Evolutionary conservation across 2,329 filamentous ascomycete genomes (phyloP), one percentile per base, ranked within the genome.

Genomic region (Anisogramma anomala): DNA sequence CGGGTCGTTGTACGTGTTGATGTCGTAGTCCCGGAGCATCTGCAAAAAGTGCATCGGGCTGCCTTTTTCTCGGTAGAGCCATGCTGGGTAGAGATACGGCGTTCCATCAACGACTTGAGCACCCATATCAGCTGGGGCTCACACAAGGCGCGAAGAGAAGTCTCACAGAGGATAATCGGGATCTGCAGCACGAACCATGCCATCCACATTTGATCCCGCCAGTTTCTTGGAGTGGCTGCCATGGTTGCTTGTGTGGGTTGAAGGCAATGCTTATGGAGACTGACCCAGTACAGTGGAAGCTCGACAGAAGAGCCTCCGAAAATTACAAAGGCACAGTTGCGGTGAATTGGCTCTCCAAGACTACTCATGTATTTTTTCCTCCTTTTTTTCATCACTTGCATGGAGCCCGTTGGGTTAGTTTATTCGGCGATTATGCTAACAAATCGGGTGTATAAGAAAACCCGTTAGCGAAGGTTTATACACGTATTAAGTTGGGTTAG

Each of bases 61-160:
- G 4, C 54, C 58, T 1, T 61, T 51, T 0, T 59, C 44, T 3
- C 57, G 52, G 56, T 65, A 71, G 33, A 75, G 62, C 36, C 55
- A 58, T 2, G 52, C 43, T 1, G 73, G 73, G 53, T 74, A 76
- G 49, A 72, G 63, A 23, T 64, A 41, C 10, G 38, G 62, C 26
- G 72, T 64, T 35, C 72, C 65, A 50, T 77, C 73, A 33, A 75
- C 63, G 49, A 64, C 72, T 76, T 42, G 5, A 22, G 28, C 34
- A 19, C 25, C 7, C 8, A 8, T 34, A 6, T 33, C 3, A 14
- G 37, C n/a, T n/a, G n/a, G n/a, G n/a, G n/a, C n/a, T n/a, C n/a
- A n/a, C n/a, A n/a, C n/a, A n/a, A n/a, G n/a, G n/a, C n/a, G n/a
- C 10, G 20, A 15, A 1, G 19, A 35, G 31, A 14, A 31, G 13